These are phyloP conservation scores for Eimeria maxima DNA, from an alignment of 169 alveolate genomes.

Conservation along the genomic window DNA sequence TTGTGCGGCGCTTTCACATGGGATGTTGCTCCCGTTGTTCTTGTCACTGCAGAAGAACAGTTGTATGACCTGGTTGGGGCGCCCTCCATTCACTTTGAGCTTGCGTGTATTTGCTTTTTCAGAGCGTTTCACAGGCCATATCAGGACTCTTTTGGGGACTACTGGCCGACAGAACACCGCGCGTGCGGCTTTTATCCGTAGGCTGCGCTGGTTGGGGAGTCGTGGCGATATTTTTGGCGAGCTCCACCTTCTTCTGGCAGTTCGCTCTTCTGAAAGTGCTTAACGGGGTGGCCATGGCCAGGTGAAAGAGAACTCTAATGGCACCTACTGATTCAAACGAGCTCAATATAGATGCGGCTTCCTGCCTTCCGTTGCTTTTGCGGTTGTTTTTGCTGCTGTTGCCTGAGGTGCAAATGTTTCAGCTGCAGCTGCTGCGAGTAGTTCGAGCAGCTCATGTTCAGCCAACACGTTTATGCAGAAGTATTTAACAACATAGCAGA, in stretches of 20 bases:
- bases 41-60: neutral
- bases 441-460: neutral
- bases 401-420: neutral
- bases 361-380: neutral
- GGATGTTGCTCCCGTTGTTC: neutral
- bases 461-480: no score
- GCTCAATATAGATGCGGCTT: neutral
- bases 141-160: conserved; percentile 95
- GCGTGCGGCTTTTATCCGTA: conserved; percentile 90
- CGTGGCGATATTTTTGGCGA: conserved; percentile 89
- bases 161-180: conserved; percentile 91
- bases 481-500: no score
- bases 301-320: conserved; percentile 51
- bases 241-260: conserved; percentile 89
- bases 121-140: conserved; percentile 90
- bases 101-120: conserved; percentile 35
- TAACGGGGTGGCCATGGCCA: conserved; percentile 91
- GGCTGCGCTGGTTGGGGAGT: conserved; percentile 94
- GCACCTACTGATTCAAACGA: neutral
- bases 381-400: neutral
- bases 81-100: neutral
- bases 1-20: neutral
- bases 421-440: neutral
- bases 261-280: conserved; percentile 89
- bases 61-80: neutral